Percentiles rank a stretch among this genome's conserved stretches.
phyloP scores from a whole-genome alignment of 2,329 filamentous ascomycete genomes.

The Aspergillus uvarum region DNA sequence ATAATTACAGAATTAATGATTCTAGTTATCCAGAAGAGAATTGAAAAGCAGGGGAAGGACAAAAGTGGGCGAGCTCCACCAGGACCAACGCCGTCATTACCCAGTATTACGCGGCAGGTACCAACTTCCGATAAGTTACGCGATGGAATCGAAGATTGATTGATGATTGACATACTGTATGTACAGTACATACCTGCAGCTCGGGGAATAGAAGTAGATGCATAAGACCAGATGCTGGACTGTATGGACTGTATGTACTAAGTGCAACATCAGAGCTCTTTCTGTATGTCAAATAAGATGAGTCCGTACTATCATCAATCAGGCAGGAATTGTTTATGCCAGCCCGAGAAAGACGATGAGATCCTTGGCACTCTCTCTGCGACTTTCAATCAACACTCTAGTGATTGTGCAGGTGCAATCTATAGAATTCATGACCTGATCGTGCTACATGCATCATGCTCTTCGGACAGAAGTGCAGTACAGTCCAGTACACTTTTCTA shows the following conservation, averaged over 20 bases:
- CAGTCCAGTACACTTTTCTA: too few species aligned
- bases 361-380: too few species aligned
- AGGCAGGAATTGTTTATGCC: not conserved
- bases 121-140: not conserved
- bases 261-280: too few species aligned
- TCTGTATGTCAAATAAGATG: too few species aligned
- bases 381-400: too few species aligned
- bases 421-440: not conserved
- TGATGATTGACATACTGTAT: too few species aligned
- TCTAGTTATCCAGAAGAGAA: not conserved
- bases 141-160: not conserved
- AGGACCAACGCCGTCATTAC: not conserved
- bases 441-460: slow-evolving; percentile 4
- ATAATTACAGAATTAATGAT: not conserved
- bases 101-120: not conserved
- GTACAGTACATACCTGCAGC: not conserved
- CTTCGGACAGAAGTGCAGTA: not conserved
- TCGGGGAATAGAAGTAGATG: not conserved
- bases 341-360: not conserved
- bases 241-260: too few species aligned
- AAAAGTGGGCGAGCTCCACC: not conserved
- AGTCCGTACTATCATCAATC: not conserved
- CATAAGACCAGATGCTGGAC: not conserved
- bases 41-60: not conserved
- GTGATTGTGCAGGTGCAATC: too few species aligned